Base-by-base conservation (phyloP, 1,139 yeast species). In the Suhomyces panamericanus region DNA sequence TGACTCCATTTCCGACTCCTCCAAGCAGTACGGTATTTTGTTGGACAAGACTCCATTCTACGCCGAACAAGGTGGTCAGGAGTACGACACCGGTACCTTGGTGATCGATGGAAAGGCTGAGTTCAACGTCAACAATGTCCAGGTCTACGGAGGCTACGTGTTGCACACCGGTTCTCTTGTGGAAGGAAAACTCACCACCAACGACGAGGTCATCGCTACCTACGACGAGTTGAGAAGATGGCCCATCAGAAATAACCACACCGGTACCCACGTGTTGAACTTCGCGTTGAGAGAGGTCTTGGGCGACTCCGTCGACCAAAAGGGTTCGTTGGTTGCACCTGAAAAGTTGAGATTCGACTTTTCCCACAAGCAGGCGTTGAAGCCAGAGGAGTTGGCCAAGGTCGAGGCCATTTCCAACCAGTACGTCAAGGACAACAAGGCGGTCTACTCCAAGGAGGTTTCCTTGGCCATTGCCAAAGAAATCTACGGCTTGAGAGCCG, bases 41-140 rank as follows among this genome's bases (percentile, higher is more conserved):
- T 77, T 93, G 50, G 96, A 93, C 67, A 85, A 81, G 67, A 87
- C 98, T 30, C 95, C 96, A 63, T 89, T 93, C 70, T 93, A 93
- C 62, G 98, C 99, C 41, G 99, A 93, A 71, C 96, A 88, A 70
- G 99, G 99, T 81, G 99, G 99, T 62, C 99, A 93, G 75, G 97
- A 89, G 68, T 86, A 79, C 62, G 99, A 93, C 64, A 87, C 95
- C 37, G 99, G 99, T 69, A 87, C 81, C 66, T 75, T 93, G 54
- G 93, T 90, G 41, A 82, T 89, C 58, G 98, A 90, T 60, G 97
- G 96, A 42, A 73, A 72, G 55, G 75, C 90, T 47, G 97, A 91
- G 66, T 93, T 93, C 67, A 82, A 81, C 49, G 98, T 93, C 49
- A 85, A 85, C 54, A 90, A 93, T 60, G 97, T 90, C 41, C 99